These are phyloP conservation scores for Fabrea salina DNA, from an alignment of 169 alveolate genomes.

Conservation along the genomic window DNA sequence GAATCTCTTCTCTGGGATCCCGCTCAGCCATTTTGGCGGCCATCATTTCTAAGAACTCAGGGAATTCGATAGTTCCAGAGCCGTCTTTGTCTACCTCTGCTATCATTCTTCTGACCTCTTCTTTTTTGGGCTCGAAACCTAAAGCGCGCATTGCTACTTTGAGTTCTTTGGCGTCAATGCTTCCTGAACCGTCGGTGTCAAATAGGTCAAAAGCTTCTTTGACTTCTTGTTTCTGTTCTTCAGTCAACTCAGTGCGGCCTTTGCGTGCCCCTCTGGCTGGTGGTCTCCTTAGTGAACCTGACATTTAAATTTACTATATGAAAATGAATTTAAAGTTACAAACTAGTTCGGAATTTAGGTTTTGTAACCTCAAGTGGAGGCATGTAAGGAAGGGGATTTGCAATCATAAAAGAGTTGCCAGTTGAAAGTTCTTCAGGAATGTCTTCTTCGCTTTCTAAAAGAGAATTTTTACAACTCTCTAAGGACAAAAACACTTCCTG, in stretches of 20 bases:
- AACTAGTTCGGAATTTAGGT: too few relatives aligned
- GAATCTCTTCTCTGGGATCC: constrained; percentile 88
- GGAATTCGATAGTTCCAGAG: constrained; percentile 81
- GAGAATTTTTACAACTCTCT: too few relatives aligned
- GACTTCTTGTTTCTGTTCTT: constrained; percentile 89
- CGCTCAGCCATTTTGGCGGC: constrained; percentile 88
- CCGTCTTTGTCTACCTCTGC: constrained; percentile 93
- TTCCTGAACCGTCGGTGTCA: constrained; percentile 97
- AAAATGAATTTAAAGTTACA: too few relatives aligned
- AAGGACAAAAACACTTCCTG: too few relatives aligned
- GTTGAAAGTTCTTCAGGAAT: too few relatives aligned
- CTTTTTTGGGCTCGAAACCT: constrained; percentile 98
- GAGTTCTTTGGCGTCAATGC: constrained; percentile 94
- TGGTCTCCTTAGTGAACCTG: constrained; percentile 30
- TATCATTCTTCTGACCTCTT: constrained; percentile 93
- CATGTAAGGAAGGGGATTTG: too few relatives aligned
- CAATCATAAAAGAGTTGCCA: too few relatives aligned
- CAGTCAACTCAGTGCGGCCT: constrained; percentile 76
- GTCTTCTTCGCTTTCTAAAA: too few relatives aligned
- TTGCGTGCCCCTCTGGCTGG: constrained; percentile 10
- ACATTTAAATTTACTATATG: constrained; percentile 14
- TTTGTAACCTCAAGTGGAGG: too few relatives aligned
- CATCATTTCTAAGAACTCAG: constrained; percentile 87
- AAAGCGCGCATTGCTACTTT: constrained; percentile 99
- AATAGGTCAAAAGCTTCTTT: constrained; percentile 98